Conservation (phyloP, 768 basidiomycete species). For the Podaxis sp. region DNA sequence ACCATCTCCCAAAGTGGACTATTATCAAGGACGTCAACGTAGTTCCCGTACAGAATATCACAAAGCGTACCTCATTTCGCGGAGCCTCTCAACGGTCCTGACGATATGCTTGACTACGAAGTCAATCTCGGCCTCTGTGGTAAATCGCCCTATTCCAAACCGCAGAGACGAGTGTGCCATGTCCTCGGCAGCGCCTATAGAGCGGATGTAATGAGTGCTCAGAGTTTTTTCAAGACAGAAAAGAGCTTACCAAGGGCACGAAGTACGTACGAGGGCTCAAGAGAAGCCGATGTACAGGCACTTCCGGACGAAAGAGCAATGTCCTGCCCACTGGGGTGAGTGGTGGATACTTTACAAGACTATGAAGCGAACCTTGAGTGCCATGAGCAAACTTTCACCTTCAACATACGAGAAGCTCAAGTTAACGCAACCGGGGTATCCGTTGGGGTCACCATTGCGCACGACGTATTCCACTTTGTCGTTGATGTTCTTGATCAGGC, state of each 20-base stretch:
- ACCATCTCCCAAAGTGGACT: constrained; percentile 99
- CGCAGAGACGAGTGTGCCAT: constrained; percentile 98
- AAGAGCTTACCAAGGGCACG: constrained; percentile 75
- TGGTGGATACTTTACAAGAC: neutral
- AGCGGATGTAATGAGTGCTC: constrained; percentile 7
- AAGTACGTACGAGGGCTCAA: constrained; percentile 98
- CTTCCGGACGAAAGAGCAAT: constrained; percentile 97
- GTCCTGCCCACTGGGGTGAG: constrained; percentile 51
- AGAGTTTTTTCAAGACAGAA: neutral
- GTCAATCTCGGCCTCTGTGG: constrained; percentile 96
- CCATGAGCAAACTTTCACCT: constrained; percentile 97
- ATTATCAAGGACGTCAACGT: constrained; percentile 14
- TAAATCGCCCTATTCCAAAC: constrained; percentile 97
- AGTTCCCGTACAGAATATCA: neutral
- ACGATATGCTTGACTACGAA: constrained; percentile 89
- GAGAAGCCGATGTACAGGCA: constrained; percentile 96
- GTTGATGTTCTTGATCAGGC: constrained; percentile 80
- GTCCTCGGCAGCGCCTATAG: constrained; percentile 87
- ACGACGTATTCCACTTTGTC: constrained; percentile 86
- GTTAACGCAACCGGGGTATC: constrained; percentile 96
- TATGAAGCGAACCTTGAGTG: constrained; percentile 66
- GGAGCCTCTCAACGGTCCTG: constrained; percentile 78
- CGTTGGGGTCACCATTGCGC: constrained; percentile 88
- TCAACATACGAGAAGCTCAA: constrained; percentile 96
- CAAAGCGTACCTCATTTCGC: constrained; percentile 83